Evolutionary conservation across 495 filamentous ascomycete genomes (phyloP), one percentile per base, ranked within the genome.

Genomic region (Neurospora tetraspora): DNA sequence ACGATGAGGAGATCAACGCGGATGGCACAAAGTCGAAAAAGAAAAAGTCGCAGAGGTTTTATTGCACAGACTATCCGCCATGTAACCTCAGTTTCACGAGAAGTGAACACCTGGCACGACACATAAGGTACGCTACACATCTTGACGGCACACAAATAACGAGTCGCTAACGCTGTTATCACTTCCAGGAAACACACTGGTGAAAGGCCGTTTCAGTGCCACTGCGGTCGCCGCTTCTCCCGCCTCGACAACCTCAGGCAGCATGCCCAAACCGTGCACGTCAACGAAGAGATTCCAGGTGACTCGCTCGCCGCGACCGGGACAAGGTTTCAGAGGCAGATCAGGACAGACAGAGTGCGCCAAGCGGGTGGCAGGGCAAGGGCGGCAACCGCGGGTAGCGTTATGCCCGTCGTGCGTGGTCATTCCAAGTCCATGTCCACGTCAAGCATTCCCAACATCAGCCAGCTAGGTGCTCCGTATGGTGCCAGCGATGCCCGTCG

Each of bases 41-140:
- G 86, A 98, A 98, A 83, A 98, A 97, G 81, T 94, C 94, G 2
- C 94, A 97, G 78, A 88, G 94, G 61, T 99, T 99, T 78, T 98
- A 93, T 80, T 99, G 96, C 83, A 97, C 92, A n/a, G 93, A 97
- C 34, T 98, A 94, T 77, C 96, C 96, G 53, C 93, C 94, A 20
- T 99, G 96, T 81, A 94, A 91, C 77, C 82, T 99, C 36, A 97
- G 94, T 80, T 99, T 99, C 80, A 98, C 96, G 3, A 88, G 96
- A 45, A 98, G 96, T 78, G 96, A 99, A 80, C 96, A 99, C 83
- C 81, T 99, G 70, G 96, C 96, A 14, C 88, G 96, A 39, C 96
- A 99, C 75, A 98, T 99, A 74, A 89, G 92, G 92, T 94, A 86
- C 59, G 84, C 73, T 39, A 53, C 53, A 34, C 14, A 0, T 18